These are phyloP conservation scores for Discostella pseudostelligera DNA, from an alignment of 108 stramenopile species.

Conservation along the genomic window DNA sequence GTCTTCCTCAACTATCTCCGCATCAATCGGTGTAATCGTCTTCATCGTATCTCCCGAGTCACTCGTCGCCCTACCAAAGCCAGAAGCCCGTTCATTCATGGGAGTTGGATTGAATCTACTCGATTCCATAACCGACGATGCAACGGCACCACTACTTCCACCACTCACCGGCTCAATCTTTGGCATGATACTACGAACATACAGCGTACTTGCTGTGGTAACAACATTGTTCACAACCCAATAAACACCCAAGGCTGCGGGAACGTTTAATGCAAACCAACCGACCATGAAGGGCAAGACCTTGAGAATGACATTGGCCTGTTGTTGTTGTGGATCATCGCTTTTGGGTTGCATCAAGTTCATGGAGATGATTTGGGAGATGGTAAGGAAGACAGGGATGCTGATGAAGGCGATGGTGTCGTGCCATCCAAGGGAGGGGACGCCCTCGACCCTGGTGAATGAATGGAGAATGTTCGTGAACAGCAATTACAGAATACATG, in stretches of 20 bases:
- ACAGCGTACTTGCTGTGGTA: slow-evolving; percentile 79
- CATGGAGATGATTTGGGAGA: slow-evolving; percentile 89
- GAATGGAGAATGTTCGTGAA: neutral
- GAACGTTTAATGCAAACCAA: slow-evolving; percentile 94
- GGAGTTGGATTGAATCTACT: slow-evolving; percentile 69
- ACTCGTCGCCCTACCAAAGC: slow-evolving; percentile 52
- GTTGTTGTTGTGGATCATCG: slow-evolving; percentile 61
- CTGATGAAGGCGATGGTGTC: slow-evolving; percentile 86
- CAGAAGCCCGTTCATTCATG: slow-evolving; percentile 76
- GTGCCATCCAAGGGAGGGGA: slow-evolving; percentile 92
- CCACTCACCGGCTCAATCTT: slow-evolving; percentile 28
- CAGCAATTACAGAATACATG: neutral
- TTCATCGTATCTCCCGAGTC: slow-evolving; percentile 43
- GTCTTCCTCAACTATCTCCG: slow-evolving; percentile 52
- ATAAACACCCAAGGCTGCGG: slow-evolving; percentile 91
- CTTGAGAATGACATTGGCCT: slow-evolving; percentile 82
- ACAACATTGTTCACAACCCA: slow-evolving; percentile 97
- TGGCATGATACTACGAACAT: slow-evolving; percentile 71
- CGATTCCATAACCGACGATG: slow-evolving; percentile 32
- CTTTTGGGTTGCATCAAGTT: slow-evolving; percentile 80
- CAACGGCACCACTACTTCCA: slow-evolving; percentile 29
- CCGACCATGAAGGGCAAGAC: slow-evolving; percentile 93
- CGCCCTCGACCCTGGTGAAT: slow-evolving; percentile 56
- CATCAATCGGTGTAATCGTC: slow-evolving; percentile 51
- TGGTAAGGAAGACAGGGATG: slow-evolving; percentile 81